Evolutionary conservation across 140 eudicot species (phyloP), one percentile per base, ranked within the genome.

Genomic region (Flaveria floridana): DNA sequence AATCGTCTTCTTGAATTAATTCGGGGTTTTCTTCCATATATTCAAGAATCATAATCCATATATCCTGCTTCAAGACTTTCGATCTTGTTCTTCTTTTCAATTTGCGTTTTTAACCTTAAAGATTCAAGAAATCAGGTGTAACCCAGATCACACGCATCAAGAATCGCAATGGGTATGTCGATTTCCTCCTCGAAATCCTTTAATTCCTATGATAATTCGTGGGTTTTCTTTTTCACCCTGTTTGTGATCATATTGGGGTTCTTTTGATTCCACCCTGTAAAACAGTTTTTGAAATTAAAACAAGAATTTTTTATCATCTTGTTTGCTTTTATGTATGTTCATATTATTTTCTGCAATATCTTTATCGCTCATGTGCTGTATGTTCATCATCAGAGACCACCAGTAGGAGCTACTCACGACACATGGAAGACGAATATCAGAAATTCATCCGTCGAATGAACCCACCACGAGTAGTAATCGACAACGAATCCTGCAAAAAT

Each of bases 381-480:
- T 72, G 14, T 51, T 68, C 66, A 39, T 65, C 12, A 13, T 23
- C 89, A 87, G 89, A 92, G 39, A 65, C 86, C 37, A 50, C 79
- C 26, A 69, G 79, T 68, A 73, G 86, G 80, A 87, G 89, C 71
- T 92, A 53, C 77, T 87, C 95, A 47, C 82, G 77, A 7, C 82
- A 83, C 82, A 87, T 85, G 89, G 95, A 84, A 77, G 95, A 89
- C 75, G 96, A 92, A 70, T 92, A 89, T 81, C 87, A 92, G 84
- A 92, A 92, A 46, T 77, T 92, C 30, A 81, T 92, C 70, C 87
- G 97, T 65, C 71, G 97, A 81, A 89, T 92, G 96, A 89, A 92
- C 73, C 97, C 96, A 21, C 97, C 97, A 0, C 86, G 95, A 66
- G 92, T 91, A n/a, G 97, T 91, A 15, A 83, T 91, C 79, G 92